phyloP scores from a whole-genome alignment of 345 rosid species.

The Adansonia digitata region DNA sequence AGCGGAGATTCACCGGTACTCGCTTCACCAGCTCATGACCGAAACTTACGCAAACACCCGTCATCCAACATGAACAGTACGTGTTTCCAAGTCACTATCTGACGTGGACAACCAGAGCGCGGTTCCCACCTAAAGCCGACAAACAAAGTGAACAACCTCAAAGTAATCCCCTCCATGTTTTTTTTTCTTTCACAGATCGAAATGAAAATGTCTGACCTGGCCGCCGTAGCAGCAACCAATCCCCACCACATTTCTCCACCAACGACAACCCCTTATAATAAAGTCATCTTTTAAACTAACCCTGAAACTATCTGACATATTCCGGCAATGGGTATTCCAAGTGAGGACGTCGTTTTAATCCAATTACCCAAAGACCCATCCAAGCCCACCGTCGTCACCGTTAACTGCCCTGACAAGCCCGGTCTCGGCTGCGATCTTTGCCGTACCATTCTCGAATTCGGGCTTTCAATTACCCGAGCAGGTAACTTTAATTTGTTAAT shows the following conservation, averaged over 20 bases:
- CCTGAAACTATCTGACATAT: background rate
- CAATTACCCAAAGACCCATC: constrained; percentile 30
- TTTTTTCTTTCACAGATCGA: too few species aligned
- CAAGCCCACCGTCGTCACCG: constrained; percentile 53
- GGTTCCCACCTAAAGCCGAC: constrained; percentile 2
- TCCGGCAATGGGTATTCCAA: constrained; percentile 44
- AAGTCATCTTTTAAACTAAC: background rate
- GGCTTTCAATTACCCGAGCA: constrained; percentile 55
- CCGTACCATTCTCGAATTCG: constrained; percentile 66
- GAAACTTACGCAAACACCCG: background rate
- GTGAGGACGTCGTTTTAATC: constrained; percentile 59
- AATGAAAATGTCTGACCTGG: background rate
- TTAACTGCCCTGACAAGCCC: constrained; percentile 74
- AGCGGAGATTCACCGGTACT: background rate
- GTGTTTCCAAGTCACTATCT: background rate
- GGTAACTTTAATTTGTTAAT: constrained; percentile 20
- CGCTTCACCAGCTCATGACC: background rate
- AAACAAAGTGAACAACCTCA: background rate
- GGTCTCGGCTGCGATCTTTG: constrained; percentile 81
- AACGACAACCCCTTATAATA: background rate
- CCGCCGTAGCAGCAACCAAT: too few species aligned
- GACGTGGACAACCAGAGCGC: constrained; percentile 5
- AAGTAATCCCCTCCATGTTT: background rate
- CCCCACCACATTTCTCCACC: background rate
- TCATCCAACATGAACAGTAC: background rate